These are phyloP conservation scores for Termitomyces sp. DNA, from an alignment of 1,284 basidiomycete species.

Conservation along the genomic window DNA sequence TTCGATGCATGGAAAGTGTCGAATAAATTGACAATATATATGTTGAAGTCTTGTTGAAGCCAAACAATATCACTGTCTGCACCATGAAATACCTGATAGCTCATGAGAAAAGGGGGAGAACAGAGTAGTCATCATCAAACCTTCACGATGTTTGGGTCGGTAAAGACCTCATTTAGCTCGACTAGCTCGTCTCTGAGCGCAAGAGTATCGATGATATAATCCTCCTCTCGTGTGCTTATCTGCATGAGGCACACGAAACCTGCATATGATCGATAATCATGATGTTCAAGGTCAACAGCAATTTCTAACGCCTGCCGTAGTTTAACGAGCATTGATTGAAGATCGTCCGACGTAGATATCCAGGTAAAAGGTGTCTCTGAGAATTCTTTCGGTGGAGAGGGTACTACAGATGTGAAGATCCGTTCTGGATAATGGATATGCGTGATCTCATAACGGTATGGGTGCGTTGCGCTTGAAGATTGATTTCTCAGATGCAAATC, in stretches of 20 bases:
- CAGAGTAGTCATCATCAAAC: slow-evolving; percentile 30
- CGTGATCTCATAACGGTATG: slow-evolving; percentile 78
- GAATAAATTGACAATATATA: slow-evolving; percentile 93
- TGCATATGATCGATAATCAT: slow-evolving; percentile 78
- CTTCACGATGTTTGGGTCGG: slow-evolving; percentile 83
- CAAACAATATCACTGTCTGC: slow-evolving; percentile 93
- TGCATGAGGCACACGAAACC: slow-evolving; percentile 96
- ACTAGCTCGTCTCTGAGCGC: slow-evolving; percentile 72
- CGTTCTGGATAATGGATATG: slow-evolving; percentile 67
- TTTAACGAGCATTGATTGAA: slow-evolving; percentile 64
- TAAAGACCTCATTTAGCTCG: slow-evolving; percentile 73
- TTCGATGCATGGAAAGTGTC: slow-evolving; percentile 96
- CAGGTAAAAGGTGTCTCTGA: slow-evolving; percentile 70
- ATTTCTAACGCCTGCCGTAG: slow-evolving; percentile 72
- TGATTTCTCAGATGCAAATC: neutral
- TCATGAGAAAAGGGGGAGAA: neutral
- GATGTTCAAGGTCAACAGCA: slow-evolving; percentile 93
- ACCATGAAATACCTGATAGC: slow-evolving; percentile 79
- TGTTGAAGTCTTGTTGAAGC: slow-evolving; percentile 93
- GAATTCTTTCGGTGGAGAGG: slow-evolving; percentile 54
- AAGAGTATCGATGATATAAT: slow-evolving; percentile 86
- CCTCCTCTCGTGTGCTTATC: slow-evolving; percentile 78
- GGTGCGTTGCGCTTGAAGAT: slow-evolving; percentile 48
- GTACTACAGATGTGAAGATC: slow-evolving; percentile 53
- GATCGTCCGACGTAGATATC: slow-evolving; percentile 56